Conservation (phyloP, 495 filamentous ascomycete species). For the Xeromyces bisporus region DNA sequence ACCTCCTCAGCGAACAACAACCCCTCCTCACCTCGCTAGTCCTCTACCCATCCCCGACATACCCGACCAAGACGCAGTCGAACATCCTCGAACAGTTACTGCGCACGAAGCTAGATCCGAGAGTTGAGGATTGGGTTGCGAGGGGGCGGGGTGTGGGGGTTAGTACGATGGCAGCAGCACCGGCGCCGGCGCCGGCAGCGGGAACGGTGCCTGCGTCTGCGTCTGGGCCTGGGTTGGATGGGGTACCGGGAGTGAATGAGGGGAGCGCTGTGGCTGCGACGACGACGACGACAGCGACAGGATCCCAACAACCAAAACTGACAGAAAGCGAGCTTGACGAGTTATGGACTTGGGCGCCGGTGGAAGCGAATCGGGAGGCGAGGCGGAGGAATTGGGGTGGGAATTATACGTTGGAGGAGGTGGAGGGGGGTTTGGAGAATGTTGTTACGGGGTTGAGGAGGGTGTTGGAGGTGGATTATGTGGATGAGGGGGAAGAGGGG, state of each 20-base stretch:
- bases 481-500: constrained; percentile 35
- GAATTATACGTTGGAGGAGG: constrained; percentile 54
- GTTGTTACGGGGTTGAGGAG: constrained; percentile 51
- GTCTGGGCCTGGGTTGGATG: constrained; percentile 6
- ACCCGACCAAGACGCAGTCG: constrained; percentile 54
- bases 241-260: constrained; percentile 2
- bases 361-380: constrained; percentile 34
- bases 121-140: constrained; percentile 54
- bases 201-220: too few relatives aligned
- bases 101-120: constrained; percentile 66
- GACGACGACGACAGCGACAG: too few relatives aligned
- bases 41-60: constrained; percentile 59
- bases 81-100: constrained; percentile 44
- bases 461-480: constrained; percentile 37
- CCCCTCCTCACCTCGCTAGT: constrained; percentile 44
- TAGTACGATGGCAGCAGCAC: too few relatives aligned
- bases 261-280: too few relatives aligned
- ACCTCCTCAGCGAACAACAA: constrained; percentile 38
- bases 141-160: constrained; percentile 33
- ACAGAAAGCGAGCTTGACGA: constrained; percentile 23
- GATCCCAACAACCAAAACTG: constrained; percentile 17
- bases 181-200: too few relatives aligned
- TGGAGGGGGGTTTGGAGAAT: constrained; percentile 45
- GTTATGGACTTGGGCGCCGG: constrained; percentile 34
- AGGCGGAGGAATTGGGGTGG: constrained; percentile 36